Evolutionary conservation across 1,284 basidiomycete species (phyloP).

Genomic region (Heterobasidion annosum): DNA sequence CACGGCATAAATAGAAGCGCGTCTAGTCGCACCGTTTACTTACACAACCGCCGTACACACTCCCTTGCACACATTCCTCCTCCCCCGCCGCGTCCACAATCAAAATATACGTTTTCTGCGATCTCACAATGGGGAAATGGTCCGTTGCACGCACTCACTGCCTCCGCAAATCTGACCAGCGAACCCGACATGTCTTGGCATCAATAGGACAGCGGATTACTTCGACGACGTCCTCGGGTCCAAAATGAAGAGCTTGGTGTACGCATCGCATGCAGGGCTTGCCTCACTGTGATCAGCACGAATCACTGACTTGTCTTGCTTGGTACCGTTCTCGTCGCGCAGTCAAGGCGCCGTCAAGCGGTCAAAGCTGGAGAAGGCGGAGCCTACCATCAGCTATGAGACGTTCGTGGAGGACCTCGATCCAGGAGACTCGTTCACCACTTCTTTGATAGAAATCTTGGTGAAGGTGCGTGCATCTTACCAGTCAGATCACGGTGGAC

Average conservation of each 20-base stretch:
- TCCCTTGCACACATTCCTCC: no score
- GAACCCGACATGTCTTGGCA: not conserved
- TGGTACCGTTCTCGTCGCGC: constrained; percentile 3
- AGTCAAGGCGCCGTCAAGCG: constrained; percentile 62
- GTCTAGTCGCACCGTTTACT: no score
- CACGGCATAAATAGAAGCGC: no score
- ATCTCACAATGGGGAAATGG: constrained; percentile 28
- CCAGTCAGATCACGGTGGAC: not conserved
- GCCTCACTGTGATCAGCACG: not conserved
- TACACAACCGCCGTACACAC: no score
- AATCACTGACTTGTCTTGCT: constrained; percentile 1
- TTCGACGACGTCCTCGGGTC: constrained; percentile 58
- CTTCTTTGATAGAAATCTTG: constrained; percentile 58
- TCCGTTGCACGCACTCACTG: constrained; percentile 6
- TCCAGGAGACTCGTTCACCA: constrained; percentile 65
- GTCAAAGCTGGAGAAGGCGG: constrained; percentile 46
- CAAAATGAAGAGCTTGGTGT: constrained; percentile 68
- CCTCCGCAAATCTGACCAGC: not conserved
- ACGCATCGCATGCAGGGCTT: constrained; percentile 19
- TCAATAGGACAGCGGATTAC: constrained; percentile 51
- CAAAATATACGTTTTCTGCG: no score
- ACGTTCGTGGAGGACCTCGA: constrained; percentile 64
- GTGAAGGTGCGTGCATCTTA: constrained; percentile 46
- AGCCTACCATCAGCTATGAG: constrained; percentile 56
- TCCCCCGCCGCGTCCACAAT: no score